These are phyloP conservation scores for Pestalotiopsis sp. DNA, from an alignment of 2,329 filamentous ascomycete species.

Conservation along the genomic window DNA sequence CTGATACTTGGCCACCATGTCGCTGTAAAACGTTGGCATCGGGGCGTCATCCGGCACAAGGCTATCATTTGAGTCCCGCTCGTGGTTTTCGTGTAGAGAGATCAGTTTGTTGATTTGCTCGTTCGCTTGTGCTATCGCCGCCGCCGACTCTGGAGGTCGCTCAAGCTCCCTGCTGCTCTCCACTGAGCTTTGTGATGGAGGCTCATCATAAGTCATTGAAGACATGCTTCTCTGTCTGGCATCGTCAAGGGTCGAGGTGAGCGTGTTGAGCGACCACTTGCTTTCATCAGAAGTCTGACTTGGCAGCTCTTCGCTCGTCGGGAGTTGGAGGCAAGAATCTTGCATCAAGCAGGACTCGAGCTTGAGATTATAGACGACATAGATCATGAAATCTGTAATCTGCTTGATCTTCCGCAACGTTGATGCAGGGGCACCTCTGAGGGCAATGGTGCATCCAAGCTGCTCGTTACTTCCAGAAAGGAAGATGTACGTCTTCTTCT, in stretches of 20 bases:
- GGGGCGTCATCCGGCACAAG: slow-evolving; percentile 77
- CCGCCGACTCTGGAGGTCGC: slow-evolving; percentile 19
- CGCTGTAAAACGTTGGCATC: slow-evolving; percentile 90
- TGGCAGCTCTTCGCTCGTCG: slow-evolving; percentile 57
- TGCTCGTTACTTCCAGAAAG: slow-evolving; percentile 88
- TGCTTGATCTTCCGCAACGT: slow-evolving; percentile 81
- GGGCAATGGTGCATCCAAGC: slow-evolving; percentile 90
- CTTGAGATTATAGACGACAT: slow-evolving; percentile 97
- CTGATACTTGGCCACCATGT: slow-evolving; percentile 91
- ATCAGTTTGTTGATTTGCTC: slow-evolving; percentile 30
- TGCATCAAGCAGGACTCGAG: slow-evolving; percentile 92
- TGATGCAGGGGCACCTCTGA: slow-evolving; percentile 77
- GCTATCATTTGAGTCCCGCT: slow-evolving; percentile 49
- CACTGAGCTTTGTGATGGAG: slow-evolving; percentile 20
- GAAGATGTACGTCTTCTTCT: slow-evolving; percentile 95
- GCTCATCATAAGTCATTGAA: slow-evolving; percentile 23
- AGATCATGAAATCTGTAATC: slow-evolving; percentile 98
- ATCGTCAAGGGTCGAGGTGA: slow-evolving; percentile 17
- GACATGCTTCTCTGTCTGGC: slow-evolving; percentile 24
- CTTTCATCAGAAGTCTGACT: slow-evolving; percentile 40
- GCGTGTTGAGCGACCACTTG: slow-evolving; percentile 35
- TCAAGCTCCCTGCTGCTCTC: slow-evolving; percentile 23
- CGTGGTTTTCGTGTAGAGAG: slow-evolving; percentile 48
- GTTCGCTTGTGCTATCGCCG: slow-evolving; percentile 19
- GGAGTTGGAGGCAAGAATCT: slow-evolving; percentile 88